A percentile compares a stretch with the other conserved stretches of the same genome.
Evolutionary conservation across 2,329 filamentous ascomycete genomes (phyloP).

Genomic region (Aspergillus glaucus): DNA sequence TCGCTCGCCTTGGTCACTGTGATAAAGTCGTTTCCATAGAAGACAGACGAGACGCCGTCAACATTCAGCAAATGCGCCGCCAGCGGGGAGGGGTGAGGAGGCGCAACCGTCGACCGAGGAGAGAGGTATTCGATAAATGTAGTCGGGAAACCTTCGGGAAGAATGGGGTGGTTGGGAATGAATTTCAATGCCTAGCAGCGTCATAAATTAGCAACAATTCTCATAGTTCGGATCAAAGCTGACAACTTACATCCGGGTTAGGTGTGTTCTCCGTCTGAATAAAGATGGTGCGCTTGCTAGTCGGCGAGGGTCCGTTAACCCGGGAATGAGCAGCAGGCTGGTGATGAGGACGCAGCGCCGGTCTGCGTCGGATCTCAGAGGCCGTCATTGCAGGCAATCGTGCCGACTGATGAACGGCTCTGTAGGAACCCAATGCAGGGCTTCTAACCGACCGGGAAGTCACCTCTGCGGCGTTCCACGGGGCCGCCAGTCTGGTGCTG

Average conservation of each 20-base stretch:
- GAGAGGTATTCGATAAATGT: constrained; percentile 88
- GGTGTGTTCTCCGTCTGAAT: constrained; percentile 95
- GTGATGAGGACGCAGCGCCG: constrained; percentile 39
- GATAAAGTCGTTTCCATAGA: constrained; percentile 93
- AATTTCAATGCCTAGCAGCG: constrained; percentile 69
- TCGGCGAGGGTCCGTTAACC: constrained; percentile 34
- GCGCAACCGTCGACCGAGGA: constrained; percentile 78
- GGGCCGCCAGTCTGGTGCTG: constrained; percentile 14
- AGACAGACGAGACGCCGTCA: constrained; percentile 89
- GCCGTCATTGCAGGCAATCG: constrained; percentile 43
- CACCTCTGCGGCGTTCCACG: constrained; percentile 16
- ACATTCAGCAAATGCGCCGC: constrained; percentile 87
- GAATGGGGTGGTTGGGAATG: constrained; percentile 77
- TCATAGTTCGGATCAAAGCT: background rate
- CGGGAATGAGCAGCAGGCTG: constrained; percentile 28
- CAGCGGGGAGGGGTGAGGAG: constrained; percentile 84
- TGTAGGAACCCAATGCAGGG: constrained; percentile 25
- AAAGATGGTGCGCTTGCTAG: constrained; percentile 70
- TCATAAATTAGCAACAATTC: background rate
- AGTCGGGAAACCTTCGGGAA: constrained; percentile 65
- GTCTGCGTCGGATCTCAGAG: constrained; percentile 42
- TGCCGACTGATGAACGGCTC: constrained; percentile 39
- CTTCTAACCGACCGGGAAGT: constrained; percentile 22
- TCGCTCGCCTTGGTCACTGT: constrained; percentile 87
- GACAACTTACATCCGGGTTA: constrained; percentile 67